These are phyloP conservation scores for Candida peoriensis DNA, from an alignment of 805 yeast species.

Conservation along the genomic window DNA sequence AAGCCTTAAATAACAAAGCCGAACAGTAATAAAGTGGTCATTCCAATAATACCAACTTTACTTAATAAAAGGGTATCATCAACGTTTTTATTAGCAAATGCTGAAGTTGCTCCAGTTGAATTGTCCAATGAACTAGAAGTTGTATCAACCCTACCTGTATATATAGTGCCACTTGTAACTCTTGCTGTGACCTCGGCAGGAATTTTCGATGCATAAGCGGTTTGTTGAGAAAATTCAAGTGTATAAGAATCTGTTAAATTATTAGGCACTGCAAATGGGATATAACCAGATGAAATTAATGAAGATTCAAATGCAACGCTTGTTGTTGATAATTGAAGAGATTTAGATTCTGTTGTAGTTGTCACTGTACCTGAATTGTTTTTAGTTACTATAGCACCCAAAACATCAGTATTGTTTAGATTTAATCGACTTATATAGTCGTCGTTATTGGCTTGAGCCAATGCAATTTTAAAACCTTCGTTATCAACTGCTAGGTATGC, in stretches of 20 bases:
- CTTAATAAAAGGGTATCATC: too few species aligned
- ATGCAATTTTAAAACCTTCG: conserved; percentile 48
- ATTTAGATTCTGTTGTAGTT: conserved; percentile 1
- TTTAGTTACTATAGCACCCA: conserved; percentile 4
- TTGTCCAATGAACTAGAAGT: neutral
- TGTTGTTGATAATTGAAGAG: conserved; percentile 4
- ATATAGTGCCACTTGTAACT: conserved; percentile 10
- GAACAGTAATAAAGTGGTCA: too few species aligned
- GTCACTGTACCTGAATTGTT: neutral
- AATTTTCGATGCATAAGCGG: neutral
- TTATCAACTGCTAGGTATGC: conserved; percentile 61
- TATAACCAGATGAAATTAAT: conserved; percentile 36
- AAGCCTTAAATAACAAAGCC: too few species aligned
- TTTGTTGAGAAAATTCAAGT: conserved; percentile 3
- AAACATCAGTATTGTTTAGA: too few species aligned
- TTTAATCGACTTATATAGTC: too few species aligned
- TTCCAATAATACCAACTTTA: too few species aligned
- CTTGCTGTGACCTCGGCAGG: conserved; percentile 12
- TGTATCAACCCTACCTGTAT: conserved; percentile 5
- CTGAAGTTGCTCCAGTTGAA: neutral
- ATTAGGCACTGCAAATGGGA: conserved; percentile 44
- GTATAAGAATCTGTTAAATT: conserved; percentile 19
- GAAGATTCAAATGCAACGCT: conserved; percentile 11
- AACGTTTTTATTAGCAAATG: too few species aligned
- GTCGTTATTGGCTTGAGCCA: conserved; percentile 42